Evolutionary conservation across 2,329 filamentous ascomycete genomes (phyloP).

Genomic region (Cytospora schulzeri): DNA sequence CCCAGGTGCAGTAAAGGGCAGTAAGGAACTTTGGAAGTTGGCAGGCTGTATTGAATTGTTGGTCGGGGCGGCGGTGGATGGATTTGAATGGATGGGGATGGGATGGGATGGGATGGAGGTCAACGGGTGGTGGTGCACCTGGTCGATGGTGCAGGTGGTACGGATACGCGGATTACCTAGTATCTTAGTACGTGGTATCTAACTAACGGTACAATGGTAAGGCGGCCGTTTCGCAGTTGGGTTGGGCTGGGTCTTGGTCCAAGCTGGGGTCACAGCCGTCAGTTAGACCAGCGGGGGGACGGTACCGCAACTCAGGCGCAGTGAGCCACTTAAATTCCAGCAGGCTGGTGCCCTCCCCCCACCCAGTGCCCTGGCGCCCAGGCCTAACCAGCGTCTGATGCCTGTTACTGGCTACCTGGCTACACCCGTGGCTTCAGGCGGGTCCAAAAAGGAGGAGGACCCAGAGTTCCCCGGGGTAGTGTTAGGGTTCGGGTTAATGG

Average conservation of each 20-base stretch:
- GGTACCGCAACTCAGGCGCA: background rate
- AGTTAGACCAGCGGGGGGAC: background rate
- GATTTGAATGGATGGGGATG: constrained; percentile 9
- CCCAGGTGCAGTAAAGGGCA: background rate
- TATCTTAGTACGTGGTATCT: background rate
- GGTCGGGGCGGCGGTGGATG: constrained; percentile 6
- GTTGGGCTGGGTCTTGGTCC: background rate
- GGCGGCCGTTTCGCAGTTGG: background rate
- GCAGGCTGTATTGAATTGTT: constrained; percentile 20
- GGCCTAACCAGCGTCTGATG: background rate
- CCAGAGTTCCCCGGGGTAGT: background rate
- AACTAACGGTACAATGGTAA: background rate
- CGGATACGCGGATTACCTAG: background rate
- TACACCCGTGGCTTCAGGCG: background rate
- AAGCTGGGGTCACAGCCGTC: background rate
- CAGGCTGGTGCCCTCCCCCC: background rate
- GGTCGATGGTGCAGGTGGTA: background rate
- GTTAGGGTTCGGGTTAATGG: background rate
- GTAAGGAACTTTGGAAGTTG: constrained; percentile 11
- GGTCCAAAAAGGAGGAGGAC: background rate
- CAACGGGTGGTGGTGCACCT: background rate
- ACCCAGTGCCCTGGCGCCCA: background rate
- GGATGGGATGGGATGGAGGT: background rate
- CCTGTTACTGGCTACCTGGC: background rate
- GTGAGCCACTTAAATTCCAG: background rate